Evolutionary conservation across 176 grass and related monocot genomes (phyloP).

Genomic region (Aegilops bicornis): DNA sequence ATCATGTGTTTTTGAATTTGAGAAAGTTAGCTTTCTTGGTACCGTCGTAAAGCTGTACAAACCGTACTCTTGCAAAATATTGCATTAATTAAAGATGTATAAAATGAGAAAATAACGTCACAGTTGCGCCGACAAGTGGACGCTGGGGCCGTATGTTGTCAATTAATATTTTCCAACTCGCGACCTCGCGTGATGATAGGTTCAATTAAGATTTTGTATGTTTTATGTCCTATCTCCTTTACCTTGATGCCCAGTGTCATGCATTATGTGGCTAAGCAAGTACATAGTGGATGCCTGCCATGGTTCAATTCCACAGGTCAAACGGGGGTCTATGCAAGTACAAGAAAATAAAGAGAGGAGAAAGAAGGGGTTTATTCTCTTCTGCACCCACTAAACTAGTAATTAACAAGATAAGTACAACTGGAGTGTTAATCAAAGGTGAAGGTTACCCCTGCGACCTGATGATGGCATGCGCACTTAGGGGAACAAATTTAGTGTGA

Average conservation of each 20-base stretch:
- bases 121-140: too few relatives aligned
- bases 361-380: neutral
- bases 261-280: neutral
- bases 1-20: neutral
- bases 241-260: neutral
- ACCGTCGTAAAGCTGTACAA: too few relatives aligned
- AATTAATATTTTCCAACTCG: neutral
- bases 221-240: neutral
- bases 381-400: neutral
- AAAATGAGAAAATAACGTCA: neutral
- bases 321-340: neutral
- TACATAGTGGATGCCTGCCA: neutral
- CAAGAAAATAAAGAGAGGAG: neutral
- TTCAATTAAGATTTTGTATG: neutral
- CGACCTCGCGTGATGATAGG: neutral
- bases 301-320: neutral
- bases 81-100: neutral
- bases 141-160: too few relatives aligned
- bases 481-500: slow-evolving; percentile 7
- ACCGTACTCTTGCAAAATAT: neutral
- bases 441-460: neutral
- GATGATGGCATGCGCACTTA: slow-evolving; percentile 13
- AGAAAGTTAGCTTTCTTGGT: neutral
- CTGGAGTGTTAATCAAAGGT: neutral
- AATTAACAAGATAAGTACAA: neutral